Evolutionary conservation across 371 early-diverging fungal species (phyloP), one percentile per base, ranked within the genome.

Genomic region (Pancytospora epiphaga): DNA sequence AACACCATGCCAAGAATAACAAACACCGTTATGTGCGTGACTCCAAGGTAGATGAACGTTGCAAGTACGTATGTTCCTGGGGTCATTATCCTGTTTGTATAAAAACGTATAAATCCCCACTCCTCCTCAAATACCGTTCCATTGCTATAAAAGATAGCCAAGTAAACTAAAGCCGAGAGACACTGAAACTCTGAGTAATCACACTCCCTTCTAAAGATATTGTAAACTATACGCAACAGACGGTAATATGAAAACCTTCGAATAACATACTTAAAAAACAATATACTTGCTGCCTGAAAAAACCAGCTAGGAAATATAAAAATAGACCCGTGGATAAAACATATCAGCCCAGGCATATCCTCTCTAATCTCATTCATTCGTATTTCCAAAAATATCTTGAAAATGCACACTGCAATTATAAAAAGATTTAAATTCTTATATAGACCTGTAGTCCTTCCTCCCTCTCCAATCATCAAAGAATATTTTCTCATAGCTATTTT

Each of bases 31-130:
- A 54, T 34, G 27, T 54, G 54, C 9, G 54, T 27, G 12, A 54
- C 12, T 19, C 9, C 54, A 34, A 27, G 12, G 27, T 12, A 54
- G 18, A 54, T 54, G 18, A 54, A 27, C 12, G 27, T 54, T 30
- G 54, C 9, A 15, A 27, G 9, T 9, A 62, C 62, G 66, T 68
- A 60, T 6, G 60, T 60, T 15, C 60, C 60, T 15, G 60, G 60
- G 6, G 60, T 40, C 22, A 60, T 39, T 4, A 60, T 4, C 6
- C 6, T 30, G 30, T 60, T 60, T 12, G 30, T 60, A 22, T 60
- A 39, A 19, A 12, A 60, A 6, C n/a, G 9, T 18, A 60, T 9
- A 12, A 33, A 6, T n/a, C 19, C 15, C 32, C 6, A 15, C 6
- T 60, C 60, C 39, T n/a, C 39, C 47, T 60, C 60, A 15, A 60